Evolutionary conservation across 108 stramenopile species (phyloP), one percentile per base, ranked within the genome.

Genomic region (Nitzschia sp.): DNA sequence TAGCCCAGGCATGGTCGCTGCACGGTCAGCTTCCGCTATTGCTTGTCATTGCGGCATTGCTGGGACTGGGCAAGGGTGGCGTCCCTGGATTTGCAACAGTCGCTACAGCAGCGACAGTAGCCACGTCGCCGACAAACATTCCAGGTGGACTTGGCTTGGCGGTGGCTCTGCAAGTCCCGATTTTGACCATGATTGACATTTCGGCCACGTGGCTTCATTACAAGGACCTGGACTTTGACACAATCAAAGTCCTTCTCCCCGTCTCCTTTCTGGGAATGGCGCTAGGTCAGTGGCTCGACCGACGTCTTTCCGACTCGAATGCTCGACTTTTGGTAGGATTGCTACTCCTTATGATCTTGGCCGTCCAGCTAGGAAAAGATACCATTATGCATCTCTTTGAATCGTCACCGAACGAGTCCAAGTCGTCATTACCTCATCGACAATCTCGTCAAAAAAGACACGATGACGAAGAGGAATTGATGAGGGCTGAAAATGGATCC

Each of bases 21-120:
- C 28, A 59, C 30, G 72, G 72, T 1, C 79, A 84, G 56, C 66
- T 84, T 17, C 76, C 76, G 48, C 54, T 80, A 11, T 60, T 84
- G 1, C 56, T 81, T 46, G 27, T 4, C 55, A 80, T 81, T 59
- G 64, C 83, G 1, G 68, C 77, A 8, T 24, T 84, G 30, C 32
- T 84, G 17, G 83, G 83, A 33, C 51, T 84, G 23, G 83, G 83
- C 25, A 84, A 84, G 27, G 83, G 83, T 5, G 83, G 83, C 25
- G 80, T 84, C 11, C 83, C 83, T 1, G 83, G 79, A 25, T 53
- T 83, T 46, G 82, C 77, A 13, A 84, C 77, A 26, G 53, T 84
- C 2, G 80, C 79, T 29, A 81, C 79, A 0, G 72, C 80, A 23
- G 76, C 76, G 25, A 80, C 79, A 1, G 83, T 84, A 26, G 67